Conservation (phyloP, 352 stramenopile species). For the Peronosclerospora sorghi region DNA sequence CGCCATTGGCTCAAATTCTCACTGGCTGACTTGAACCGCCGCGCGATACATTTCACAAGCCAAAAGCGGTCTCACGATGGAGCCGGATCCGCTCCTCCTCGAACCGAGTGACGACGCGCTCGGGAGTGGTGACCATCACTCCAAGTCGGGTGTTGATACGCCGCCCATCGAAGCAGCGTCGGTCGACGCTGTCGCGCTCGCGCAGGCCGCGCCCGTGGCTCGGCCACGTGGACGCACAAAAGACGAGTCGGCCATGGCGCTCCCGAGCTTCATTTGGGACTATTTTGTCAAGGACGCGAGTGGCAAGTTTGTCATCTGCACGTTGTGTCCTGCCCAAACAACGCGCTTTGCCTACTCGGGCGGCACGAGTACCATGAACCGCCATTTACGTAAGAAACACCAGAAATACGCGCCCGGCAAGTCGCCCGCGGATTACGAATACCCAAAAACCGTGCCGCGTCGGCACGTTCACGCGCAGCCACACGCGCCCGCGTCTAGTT, state of each 20-base stretch:
- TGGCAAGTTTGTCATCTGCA: slow-evolving; percentile 73
- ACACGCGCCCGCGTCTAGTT: background rate
- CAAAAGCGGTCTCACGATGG: slow-evolving; percentile 15
- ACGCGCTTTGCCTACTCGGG: slow-evolving; percentile 77
- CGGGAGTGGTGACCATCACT: slow-evolving; percentile 8
- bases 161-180: background rate
- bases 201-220: background rate
- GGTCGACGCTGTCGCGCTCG: background rate
- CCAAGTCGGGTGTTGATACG: background rate
- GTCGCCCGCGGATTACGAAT: slow-evolving; percentile 60
- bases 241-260: slow-evolving; percentile 45
- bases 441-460: slow-evolving; percentile 12
- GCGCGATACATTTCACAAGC: slow-evolving; percentile 14
- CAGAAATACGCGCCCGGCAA: slow-evolving; percentile 72
- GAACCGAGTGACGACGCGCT: slow-evolving; percentile 6
- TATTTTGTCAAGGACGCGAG: slow-evolving; percentile 71
- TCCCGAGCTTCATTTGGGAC: slow-evolving; percentile 79
- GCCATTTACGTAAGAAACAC: slow-evolving; percentile 71
- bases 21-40: slow-evolving; percentile 7
- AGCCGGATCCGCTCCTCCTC: slow-evolving; percentile 5
- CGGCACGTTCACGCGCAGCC: slow-evolving; percentile 1
- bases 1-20: background rate
- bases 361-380: slow-evolving; percentile 78
- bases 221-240: slow-evolving; percentile 22
- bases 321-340: slow-evolving; percentile 46